Evolutionary conservation across 2,329 filamentous ascomycete genomes (phyloP), one percentile per base, ranked within the genome.

Genomic region (Ambrosiella xylebori): DNA sequence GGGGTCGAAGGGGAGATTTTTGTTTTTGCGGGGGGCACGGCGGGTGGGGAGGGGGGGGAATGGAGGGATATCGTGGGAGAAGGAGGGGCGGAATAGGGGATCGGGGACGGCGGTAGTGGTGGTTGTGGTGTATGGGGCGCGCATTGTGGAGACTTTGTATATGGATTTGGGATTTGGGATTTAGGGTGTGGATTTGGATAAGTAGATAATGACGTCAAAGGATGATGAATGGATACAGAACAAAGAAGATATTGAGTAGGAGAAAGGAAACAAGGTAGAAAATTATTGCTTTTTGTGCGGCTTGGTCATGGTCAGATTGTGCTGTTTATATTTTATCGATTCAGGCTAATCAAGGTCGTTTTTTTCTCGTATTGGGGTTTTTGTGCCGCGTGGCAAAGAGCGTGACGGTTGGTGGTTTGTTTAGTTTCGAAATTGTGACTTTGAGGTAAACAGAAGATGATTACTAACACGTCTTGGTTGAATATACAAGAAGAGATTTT

Each of bases 21-120:
- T 52, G 38, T 37, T 2, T 12, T 76, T 72, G 0, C 79, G 71
- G 61, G 82, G 78, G 50, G 82, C 66, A 1, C 69, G 66, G 37
- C 66, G 63, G 7, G 49, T 17, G 9, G 36, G 49, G 38, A 39
- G 40, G 40, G 38, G 40, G 2, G 69, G 40, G 40, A 41, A 41
- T 2, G 40, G 11, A 1, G 44, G 44, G 7, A 15, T 47, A 61
- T 27, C 61, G 40, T 56, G 56, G 19, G 50, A 57, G 57, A 57
- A 58, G 47, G 56, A 57, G 49, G 55, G 58, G 40, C 47, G 58
- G 53, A 40, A 54, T 38, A 41, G 35, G 15, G 39, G 37, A 7
- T 54, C 38, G n/a, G 52, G 39, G 47, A 19, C 27, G 19, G 13
- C 56, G 53, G 15, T 47, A 35, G 13, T 59, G 47, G 13, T 59